These are phyloP conservation scores for Asterophora parasitica DNA, from an alignment of 768 basidiomycete genomes.

Conservation along the genomic window DNA sequence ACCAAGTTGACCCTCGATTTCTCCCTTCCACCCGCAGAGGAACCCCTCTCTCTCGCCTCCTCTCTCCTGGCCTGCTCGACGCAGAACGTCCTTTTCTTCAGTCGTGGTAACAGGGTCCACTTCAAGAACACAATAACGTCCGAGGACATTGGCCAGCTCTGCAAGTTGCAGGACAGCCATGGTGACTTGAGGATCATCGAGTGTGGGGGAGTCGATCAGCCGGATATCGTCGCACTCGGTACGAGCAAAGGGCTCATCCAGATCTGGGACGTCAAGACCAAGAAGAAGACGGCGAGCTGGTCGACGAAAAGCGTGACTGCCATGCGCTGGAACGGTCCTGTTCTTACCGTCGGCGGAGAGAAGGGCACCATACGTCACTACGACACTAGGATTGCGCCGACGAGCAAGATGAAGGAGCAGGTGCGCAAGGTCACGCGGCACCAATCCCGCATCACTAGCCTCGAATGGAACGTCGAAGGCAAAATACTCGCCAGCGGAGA, in stretches of 20 bases:
- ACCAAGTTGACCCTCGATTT: conserved; percentile 31
- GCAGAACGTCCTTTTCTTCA: conserved; percentile 43
- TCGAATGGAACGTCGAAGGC: conserved; percentile 66
- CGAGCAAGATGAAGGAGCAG: conserved; percentile 53
- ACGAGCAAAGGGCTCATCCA: conserved; percentile 62
- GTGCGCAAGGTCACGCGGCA: conserved; percentile 64
- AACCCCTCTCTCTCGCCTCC: conserved; percentile 9
- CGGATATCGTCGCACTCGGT: conserved; percentile 52
- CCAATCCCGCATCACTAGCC: conserved; percentile 56
- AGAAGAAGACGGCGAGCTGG: conserved; percentile 50
- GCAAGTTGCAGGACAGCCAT: conserved; percentile 41
- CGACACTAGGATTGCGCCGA: conserved; percentile 17
- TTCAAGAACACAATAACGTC: conserved; percentile 39
- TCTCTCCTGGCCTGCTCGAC: conserved; percentile 39
- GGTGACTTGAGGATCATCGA: conserved; percentile 42
- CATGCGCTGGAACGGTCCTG: conserved; percentile 61
- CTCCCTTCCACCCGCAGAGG: conserved; percentile 18
- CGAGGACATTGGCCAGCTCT: conserved; percentile 46
- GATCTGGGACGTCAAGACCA: conserved; percentile 64
- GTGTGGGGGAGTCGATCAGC: conserved; percentile 29
- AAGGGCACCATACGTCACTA: conserved; percentile 67
- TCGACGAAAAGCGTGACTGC: conserved; percentile 56
- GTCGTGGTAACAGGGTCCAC: conserved; percentile 51
- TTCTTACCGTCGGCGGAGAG: conserved; percentile 60
- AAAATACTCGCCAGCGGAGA: conserved; percentile 73